Conservation (phyloP, 2,329 filamentous ascomycete genomes). For the Stromatinia cepivora region DNA sequence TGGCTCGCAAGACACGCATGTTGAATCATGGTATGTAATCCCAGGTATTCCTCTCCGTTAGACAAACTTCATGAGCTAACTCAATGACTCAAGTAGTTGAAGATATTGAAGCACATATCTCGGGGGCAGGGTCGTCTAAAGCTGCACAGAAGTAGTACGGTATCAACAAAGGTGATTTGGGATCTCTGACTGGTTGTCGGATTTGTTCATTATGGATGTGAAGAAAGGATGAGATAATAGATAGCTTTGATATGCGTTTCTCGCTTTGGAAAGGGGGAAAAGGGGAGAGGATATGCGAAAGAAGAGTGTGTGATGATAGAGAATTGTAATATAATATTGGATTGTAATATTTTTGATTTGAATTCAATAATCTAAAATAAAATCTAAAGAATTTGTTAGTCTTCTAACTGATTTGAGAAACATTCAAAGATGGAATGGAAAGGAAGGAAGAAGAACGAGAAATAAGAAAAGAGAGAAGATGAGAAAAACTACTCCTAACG, state of each 20-base stretch:
- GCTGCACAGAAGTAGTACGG: neutral
- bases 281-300: neutral
- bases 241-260: neutral
- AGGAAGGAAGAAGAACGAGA: no score
- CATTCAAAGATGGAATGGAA: no score
- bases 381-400: no score
- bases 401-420: no score
- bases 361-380: no score
- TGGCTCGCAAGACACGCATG: neutral
- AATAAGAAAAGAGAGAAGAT: no score
- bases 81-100: neutral
- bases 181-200: neutral
- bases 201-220: neutral
- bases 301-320: no score
- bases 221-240: neutral
- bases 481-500: no score
- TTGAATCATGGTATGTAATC: neutral
- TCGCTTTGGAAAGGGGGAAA: neutral
- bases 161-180: neutral
- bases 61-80: neutral
- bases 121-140: neutral
- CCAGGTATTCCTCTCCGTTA: neutral
- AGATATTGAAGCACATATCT: neutral
- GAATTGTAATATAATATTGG: no score
- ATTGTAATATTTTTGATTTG: no score